These are phyloP conservation scores for Gelatoporia subvermispora DNA, from an alignment of 768 basidiomycete genomes.

Conservation along the genomic window DNA sequence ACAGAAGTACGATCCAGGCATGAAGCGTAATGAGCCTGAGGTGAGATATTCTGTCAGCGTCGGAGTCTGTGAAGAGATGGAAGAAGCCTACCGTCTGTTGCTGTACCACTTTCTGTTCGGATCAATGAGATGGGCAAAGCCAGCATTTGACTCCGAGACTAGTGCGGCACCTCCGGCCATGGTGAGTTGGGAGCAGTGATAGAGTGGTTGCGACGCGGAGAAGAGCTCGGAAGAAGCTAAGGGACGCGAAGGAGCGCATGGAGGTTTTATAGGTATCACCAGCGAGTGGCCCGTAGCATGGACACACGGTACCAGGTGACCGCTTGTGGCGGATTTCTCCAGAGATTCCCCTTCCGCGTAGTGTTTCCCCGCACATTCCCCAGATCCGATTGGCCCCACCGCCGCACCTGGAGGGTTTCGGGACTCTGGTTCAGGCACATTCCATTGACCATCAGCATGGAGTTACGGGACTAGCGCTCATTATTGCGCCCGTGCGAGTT, in stretches of 20 bases:
- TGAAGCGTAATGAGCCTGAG: slow-evolving; percentile 57
- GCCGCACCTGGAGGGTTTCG: too few species aligned
- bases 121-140: slow-evolving; percentile 54
- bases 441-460: background rate
- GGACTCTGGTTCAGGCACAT: slow-evolving; percentile 12
- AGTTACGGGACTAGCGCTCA: background rate
- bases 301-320: slow-evolving; percentile 11
- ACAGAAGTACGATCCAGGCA: slow-evolving; percentile 68
- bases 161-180: slow-evolving; percentile 54
- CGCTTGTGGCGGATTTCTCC: slow-evolving; percentile 13
- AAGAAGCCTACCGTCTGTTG: slow-evolving; percentile 53
- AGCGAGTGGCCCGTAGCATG: slow-evolving; percentile 1
- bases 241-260: slow-evolving; percentile 12
- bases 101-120: slow-evolving; percentile 72
- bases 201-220: slow-evolving; percentile 10
- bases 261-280: slow-evolving; percentile 14
- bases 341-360: slow-evolving; percentile 11
- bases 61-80: background rate
- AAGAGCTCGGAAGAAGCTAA: slow-evolving; percentile 22
- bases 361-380: slow-evolving; percentile 13
- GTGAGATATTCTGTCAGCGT: background rate
- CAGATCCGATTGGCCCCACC: slow-evolving; percentile 11
- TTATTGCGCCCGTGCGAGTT: background rate
- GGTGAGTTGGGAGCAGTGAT: slow-evolving; percentile 18
- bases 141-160: slow-evolving; percentile 25